Evolutionary conservation across 768 basidiomycete species (phyloP), one percentile per base, ranked within the genome.

Genomic region (Strobilomyces dryophilus): DNA sequence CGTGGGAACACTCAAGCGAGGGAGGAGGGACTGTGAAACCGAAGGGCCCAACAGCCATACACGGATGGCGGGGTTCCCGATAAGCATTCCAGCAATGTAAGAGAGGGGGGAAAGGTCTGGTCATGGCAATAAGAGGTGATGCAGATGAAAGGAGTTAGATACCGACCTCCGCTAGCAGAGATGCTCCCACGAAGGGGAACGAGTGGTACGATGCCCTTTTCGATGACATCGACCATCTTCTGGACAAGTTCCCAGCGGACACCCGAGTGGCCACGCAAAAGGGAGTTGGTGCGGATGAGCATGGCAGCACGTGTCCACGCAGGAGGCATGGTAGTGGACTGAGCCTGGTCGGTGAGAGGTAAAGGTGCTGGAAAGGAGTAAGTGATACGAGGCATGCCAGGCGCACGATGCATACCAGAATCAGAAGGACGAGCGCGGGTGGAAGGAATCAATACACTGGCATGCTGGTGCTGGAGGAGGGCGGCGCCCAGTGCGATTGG

Each of bases 221-320:
- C 72, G 37, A 95, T 79, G 40, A 92, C 77, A 18, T 80, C 77
- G 54, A 78, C 79, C 82, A 95, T 91, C 62, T 84, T 83, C 66
- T 89, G 77, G 53, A 94, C 80, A 46, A 94, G 79, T 55, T 85
- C 82, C 79, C 84, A 84, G 35, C 91, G 80, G 12, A 95, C 83
- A 32, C 88, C 92, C 20, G 89, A 92, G 71, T 94, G 92, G 0
- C 91, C 92, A 7, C 92, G 85, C 49, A 92, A 83, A 40, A 95
- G 81, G 5, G 89, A 92, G 70, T 94, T 95, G 78, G 90, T 86
- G 59, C 92, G 88, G 60, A 95, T 78, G 10, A 92, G 71, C 62
- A 94, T 91, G 1, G 92, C 89, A 12, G 87, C 92, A 49, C 92
- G 84, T 31, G 92, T 90, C 88, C 92, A 92, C 2, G 88, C 74